phyloP scores from a whole-genome alignment of 164 flowering plant species.

The Tinospora cordifolia region DNA sequence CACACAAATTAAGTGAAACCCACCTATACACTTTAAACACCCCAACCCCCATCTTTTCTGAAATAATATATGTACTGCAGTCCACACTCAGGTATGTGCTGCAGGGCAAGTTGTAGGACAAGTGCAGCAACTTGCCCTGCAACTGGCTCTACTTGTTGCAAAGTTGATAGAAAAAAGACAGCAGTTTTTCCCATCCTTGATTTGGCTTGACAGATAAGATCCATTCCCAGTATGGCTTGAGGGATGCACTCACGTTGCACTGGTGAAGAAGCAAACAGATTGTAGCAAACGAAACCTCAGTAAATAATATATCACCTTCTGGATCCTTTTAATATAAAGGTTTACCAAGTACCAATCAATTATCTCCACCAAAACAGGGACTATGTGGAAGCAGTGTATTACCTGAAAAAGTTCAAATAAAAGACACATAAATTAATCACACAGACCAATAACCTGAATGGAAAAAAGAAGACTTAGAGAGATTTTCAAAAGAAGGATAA shows the following conservation, averaged over 20 bases:
- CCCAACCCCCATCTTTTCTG: too few relatives aligned
- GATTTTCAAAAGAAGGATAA: neutral
- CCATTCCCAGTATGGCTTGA: constrained; percentile 97
- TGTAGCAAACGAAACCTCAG: constrained; percentile 41
- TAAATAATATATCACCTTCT: constrained; percentile 53
- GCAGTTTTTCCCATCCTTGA: constrained; percentile 99
- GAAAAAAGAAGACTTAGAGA: neutral
- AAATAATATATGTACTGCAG: too few relatives aligned
- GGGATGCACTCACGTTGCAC: constrained; percentile 99
- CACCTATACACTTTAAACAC: too few relatives aligned
- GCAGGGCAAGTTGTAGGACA: too few relatives aligned
- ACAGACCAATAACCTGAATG: neutral
- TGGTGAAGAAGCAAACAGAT: constrained; percentile 73
- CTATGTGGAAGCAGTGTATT: constrained; percentile 34
- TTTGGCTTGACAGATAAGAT: constrained; percentile 97
- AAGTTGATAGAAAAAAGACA: constrained; percentile 80
- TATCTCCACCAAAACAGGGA: constrained; percentile 34
- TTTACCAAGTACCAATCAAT: constrained; percentile 55
- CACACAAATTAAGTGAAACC: too few relatives aligned
- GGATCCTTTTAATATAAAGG: constrained; percentile 47
- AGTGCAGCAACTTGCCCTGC: constrained; percentile 97
- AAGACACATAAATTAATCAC: neutral
- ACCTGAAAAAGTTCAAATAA: constrained; percentile 38
- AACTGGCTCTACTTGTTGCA: constrained; percentile 90
- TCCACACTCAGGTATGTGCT: too few relatives aligned